Base-by-base conservation (phyloP, 192 early-diverging fungal species). In the Coemansia sp. region DNA sequence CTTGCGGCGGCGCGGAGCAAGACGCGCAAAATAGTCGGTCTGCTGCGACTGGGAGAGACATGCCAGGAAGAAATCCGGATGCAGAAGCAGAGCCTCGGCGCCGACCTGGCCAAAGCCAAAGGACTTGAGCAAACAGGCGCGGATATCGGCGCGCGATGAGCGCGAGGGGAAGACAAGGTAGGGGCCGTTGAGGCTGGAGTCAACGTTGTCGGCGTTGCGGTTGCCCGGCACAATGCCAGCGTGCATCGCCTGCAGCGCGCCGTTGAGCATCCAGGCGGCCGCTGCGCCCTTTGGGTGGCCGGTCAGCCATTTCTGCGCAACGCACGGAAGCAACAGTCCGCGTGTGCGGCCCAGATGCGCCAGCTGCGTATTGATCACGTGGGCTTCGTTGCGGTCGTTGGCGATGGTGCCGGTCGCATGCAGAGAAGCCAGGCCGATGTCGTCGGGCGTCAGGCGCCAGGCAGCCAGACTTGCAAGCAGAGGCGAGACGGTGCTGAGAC, bases 191-290 rank as follows among this genome's bases (percentile, higher is more conserved):
- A 81, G 75, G 70, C 85, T 76, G 54, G 74, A 77, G 61, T 69
- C 75, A 42, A 77, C 71, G 38, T 74, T 72, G 51, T 77, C 75
- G 1, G 75, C 72, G 68, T 98, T 95, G 73, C 93, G 92, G 86
- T 98, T 98, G 42, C 96, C 96, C 8, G 96, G 96, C 43, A 96
- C 86, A 46, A 94, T 78, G 72, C 95, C 93, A 22, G 89, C 90
- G 62, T 92, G 89, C 48, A 98, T 80, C 54, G 86, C 73, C 81
- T 98, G 94, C 39, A 98, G 72, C 42, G 92, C 87, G 69, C 95
- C 92, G 86, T 95, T 98, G 72, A 94, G 87, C 95, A 96, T 96
- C 95, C 95, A 98, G 5, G 93, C 92, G 55, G 93, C 96, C 42
- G 96, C 96, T 19, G 96, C 90, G 62, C 92, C 96, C 90, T 98